Evolutionary conservation across 305 asterid species (phyloP).

Genomic region (Lippia alba): DNA sequence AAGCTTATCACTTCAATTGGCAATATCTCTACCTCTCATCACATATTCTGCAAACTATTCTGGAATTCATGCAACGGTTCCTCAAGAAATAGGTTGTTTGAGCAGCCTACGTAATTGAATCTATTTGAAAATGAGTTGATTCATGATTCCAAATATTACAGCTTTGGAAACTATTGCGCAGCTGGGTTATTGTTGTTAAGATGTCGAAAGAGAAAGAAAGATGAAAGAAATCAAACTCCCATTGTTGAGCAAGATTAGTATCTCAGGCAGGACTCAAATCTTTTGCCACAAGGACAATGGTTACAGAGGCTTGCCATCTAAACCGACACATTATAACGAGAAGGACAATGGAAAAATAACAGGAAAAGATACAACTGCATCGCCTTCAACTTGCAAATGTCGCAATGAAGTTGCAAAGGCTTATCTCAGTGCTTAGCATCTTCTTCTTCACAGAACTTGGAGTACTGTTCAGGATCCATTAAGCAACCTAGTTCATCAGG

Average conservation of each 20-base stretch:
- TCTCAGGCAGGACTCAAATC: constrained; percentile 6
- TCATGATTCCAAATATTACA: constrained; percentile 43
- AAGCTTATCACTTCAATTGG: neutral
- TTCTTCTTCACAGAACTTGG: constrained; percentile 85
- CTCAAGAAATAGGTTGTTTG: constrained; percentile 10
- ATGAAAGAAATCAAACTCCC: neutral
- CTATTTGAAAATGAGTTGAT: constrained; percentile 32
- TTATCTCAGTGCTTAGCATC: constrained; percentile 67
- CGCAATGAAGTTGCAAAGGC: constrained; percentile 23
- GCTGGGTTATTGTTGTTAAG: neutral
- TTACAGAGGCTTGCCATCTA: constrained; percentile 35
- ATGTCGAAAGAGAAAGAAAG: neutral
- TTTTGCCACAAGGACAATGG: constrained; percentile 26
- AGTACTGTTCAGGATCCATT: constrained; percentile 68
- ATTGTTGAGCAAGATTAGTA: constrained; percentile 29
- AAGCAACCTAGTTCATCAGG: constrained; percentile 56
- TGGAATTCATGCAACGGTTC: neutral
- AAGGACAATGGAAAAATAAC: constrained; percentile 8
- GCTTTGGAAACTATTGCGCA: neutral
- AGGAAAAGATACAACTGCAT: neutral
- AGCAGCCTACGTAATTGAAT: constrained; percentile 31
- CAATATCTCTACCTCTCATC: neutral
- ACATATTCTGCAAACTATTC: neutral
- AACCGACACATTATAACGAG: constrained; percentile 27
- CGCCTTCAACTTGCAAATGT: constrained; percentile 24